Evolutionary conservation across 1,284 basidiomycete species (phyloP).

Genomic region (Ustilago nuda): DNA sequence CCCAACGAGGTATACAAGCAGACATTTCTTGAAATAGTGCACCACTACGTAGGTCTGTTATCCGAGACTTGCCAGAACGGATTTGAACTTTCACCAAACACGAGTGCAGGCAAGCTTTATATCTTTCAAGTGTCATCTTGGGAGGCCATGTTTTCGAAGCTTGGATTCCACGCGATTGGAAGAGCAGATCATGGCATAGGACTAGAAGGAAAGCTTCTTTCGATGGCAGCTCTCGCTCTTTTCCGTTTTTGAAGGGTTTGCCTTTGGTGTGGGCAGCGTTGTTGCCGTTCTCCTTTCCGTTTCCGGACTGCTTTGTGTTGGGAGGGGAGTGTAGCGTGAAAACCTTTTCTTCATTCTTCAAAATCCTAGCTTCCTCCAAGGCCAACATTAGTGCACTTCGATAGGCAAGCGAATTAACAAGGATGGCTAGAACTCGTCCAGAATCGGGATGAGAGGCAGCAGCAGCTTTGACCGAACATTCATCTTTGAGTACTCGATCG

Average conservation of each 20-base stretch:
- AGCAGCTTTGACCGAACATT: constrained; percentile 60
- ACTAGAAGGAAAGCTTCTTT: constrained; percentile 58
- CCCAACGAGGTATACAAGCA: constrained; percentile 62
- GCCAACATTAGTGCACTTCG: constrained; percentile 41
- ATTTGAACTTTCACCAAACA: constrained; percentile 88
- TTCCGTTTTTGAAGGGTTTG: background rate
- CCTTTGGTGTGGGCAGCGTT: background rate
- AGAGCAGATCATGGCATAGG: constrained; percentile 62
- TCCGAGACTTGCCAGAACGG: constrained; percentile 40
- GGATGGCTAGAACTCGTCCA: constrained; percentile 57
- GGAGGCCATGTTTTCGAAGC: constrained; percentile 63
- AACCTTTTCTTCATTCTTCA: constrained; percentile 36
- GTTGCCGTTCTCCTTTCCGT: constrained; percentile 1
- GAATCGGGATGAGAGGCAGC: constrained; percentile 48
- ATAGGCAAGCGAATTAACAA: constrained; percentile 60
- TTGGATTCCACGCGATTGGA: constrained; percentile 57
- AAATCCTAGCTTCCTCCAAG: constrained; percentile 33
- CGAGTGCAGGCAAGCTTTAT: constrained; percentile 86
- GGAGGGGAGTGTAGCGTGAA: constrained; percentile 25
- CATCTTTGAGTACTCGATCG: constrained; percentile 50
- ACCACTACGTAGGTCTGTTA: constrained; percentile 59
- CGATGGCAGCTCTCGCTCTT: constrained; percentile 16
- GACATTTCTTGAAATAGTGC: constrained; percentile 48
- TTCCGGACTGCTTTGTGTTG: background rate
- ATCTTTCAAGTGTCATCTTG: constrained; percentile 71